Evolutionary conservation across 2,329 filamentous ascomycete genomes (phyloP).

Genomic region (Hawksworthiomyces lignivorus): DNA sequence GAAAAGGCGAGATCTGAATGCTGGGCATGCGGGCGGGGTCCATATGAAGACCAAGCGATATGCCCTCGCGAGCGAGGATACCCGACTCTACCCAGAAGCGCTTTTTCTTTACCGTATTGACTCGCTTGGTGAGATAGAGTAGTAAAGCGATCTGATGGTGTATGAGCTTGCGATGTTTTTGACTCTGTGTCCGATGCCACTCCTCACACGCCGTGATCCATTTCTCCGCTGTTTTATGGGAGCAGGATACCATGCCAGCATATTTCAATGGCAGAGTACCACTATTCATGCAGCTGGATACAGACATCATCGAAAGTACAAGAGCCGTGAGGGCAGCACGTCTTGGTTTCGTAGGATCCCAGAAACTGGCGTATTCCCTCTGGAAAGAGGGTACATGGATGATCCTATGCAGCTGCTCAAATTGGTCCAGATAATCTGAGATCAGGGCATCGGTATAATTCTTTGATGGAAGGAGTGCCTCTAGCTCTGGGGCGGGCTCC

Average conservation of each 20-base stretch:
- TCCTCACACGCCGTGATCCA: conserved; percentile 50
- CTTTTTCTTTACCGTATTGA: conserved; percentile 58
- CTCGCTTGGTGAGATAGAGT: conserved; percentile 50
- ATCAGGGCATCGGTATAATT: conserved; percentile 26
- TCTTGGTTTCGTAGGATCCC: conserved; percentile 37
- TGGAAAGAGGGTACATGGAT: conserved; percentile 52
- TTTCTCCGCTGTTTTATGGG: conserved; percentile 45
- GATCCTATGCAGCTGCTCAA: conserved; percentile 36
- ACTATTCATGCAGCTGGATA: conserved; percentile 51
- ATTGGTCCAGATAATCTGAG: conserved; percentile 29
- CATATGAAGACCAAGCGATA: conserved; percentile 52
- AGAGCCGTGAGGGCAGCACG: conserved; percentile 49
- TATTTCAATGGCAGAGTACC: conserved; percentile 45
- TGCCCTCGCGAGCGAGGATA: conserved; percentile 48
- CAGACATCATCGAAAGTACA: conserved; percentile 51
- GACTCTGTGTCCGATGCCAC: conserved; percentile 49
- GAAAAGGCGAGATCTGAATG: conserved; percentile 50
- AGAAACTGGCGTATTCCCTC: conserved; percentile 48
- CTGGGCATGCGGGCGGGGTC: conserved; percentile 49
- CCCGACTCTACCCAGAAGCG: conserved; percentile 53
- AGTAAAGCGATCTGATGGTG: conserved; percentile 55
- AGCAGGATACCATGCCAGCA: conserved; percentile 49
- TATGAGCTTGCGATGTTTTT: conserved; percentile 53
- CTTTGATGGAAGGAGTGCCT: conserved; percentile 34
- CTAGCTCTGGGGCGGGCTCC: conserved; percentile 40